Evolutionary conservation across 495 filamentous ascomycete species (phyloP).

Genomic region (Xylaria scruposa): DNA sequence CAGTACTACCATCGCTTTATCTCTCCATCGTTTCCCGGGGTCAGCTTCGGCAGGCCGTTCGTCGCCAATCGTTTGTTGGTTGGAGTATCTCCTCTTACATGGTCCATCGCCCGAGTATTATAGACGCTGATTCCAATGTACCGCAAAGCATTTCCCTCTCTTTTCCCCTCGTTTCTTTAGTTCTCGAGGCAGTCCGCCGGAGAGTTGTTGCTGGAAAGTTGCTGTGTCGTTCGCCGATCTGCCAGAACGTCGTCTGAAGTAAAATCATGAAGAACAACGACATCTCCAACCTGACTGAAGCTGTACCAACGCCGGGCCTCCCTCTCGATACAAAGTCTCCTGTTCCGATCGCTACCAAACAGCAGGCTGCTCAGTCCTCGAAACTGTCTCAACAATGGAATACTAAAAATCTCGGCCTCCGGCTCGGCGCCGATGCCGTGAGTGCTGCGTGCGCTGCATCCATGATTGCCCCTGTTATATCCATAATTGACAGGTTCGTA

Average conservation of each 20-base stretch:
- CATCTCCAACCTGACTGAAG: conserved; percentile 6
- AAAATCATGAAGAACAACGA: conserved; percentile 22
- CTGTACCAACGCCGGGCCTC: conserved; percentile 5
- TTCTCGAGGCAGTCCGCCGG: conserved; percentile 1
- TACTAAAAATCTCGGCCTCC: conserved; percentile 70
- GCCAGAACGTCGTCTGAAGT: neutral
- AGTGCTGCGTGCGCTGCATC: conserved; percentile 80
- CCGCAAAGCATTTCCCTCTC: conserved; percentile 19
- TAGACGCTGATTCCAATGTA: conserved; percentile 27
- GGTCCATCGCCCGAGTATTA: conserved; percentile 2
- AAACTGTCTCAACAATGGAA: conserved; percentile 66
- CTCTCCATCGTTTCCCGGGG: neutral
- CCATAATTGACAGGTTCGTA: conserved; percentile 85
- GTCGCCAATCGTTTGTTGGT: neutral
- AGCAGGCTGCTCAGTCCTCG: conserved; percentile 28
- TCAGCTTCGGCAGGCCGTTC: conserved; percentile 2
- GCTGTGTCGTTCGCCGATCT: too few species aligned
- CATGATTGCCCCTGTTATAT: conserved; percentile 85
- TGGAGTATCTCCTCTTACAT: conserved; percentile 4
- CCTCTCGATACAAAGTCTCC: conserved; percentile 5
- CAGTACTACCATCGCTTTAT: neutral
- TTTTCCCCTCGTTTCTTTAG: conserved; percentile 24
- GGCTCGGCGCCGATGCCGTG: conserved; percentile 73
- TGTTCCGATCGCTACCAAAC: conserved; percentile 3
- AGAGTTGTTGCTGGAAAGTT: neutral